Base-by-base conservation (phyloP, 2,329 filamentous ascomycete genomes). In the Eurotiales sp. region DNA sequence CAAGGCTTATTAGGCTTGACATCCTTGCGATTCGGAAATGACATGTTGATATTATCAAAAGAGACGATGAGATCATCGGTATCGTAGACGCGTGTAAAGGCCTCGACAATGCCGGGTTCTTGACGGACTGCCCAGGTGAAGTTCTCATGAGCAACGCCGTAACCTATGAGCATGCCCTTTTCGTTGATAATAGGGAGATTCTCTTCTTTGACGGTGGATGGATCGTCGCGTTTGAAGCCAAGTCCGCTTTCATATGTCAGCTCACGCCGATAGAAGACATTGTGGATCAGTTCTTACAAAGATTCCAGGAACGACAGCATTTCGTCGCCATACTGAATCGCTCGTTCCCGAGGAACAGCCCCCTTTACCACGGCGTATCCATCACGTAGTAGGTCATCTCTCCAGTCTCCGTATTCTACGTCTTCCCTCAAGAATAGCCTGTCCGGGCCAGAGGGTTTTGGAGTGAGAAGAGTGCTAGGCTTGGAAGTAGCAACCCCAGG, bases 121-220 rank as follows among this genome's bases (percentile, higher is more conserved):
- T 39, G 17, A 8, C 48, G 48, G 39, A 51, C 42, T 2, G 19
- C 32, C 75, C 70, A 74, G 74, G 46, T 51, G 34, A 19, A 48
- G 8, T 39, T 10, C 27, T 52, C 50, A 29, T 47, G 44, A 6
- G 45, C 23, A 17, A 48, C 36, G 4, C 44, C 44, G 8, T 48
- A 52, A 12, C 19, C 5, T 6, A 57, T 45, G 7, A 19, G 22
- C 48, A 51, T 51, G 1, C 48, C 72, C 39, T 69, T 70, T 54
- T 77, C 76, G 61, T 69, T 68, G 56, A 61, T 63, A 6, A 68
- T 61, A 1, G 75, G 75, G 1, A 78, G 62, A 52, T 75, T 66
- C 4, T 75, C 70, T 6, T 63, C 61, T 1, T 64, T 72, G 68
- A 71, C 76, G 6, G 74, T 77, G 7, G 46, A 54, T 3, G 61